Evolutionary conservation across 805 yeast genomes (phyloP), one percentile per base, ranked within the genome.

Genomic region (Metschnikowia cubensis): DNA sequence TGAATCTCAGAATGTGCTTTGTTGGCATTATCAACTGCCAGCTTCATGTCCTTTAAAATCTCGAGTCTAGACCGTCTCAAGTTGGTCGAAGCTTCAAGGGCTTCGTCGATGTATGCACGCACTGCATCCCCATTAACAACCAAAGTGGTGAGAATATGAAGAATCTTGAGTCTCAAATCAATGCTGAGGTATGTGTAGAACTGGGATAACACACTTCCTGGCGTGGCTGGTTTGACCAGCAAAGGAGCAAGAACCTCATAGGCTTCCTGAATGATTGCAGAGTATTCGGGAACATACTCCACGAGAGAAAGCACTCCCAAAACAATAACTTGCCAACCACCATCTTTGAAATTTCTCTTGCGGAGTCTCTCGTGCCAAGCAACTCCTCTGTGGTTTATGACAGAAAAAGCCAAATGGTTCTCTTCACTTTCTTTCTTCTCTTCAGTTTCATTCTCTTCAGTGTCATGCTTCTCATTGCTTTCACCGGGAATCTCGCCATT

Each of bases 321-420:
- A 39, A 91, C 65, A 39, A 86, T 79, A 37, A 85, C 76, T 58
- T 89, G 85, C 97, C 97, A 92, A 48, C 82, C 82, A 3, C 96
- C 96, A 59, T 89, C 90, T 58, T 77, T 82, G 65, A 87, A 94
- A 54, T 80, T 79, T 48, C 96, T 80, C 49, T 80, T 83, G 13
- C 83, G 77, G 17, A 92, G 73, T 37, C 95, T 73, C 31, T 87
- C 95, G 51, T 83, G 80, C 97, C 98, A 94, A 11, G 83, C 67
- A 0, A 71, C 68, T 39, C 83, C 83, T 48, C 85, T 73, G 64
- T 81, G 79, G 50, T 83, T 80, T 57, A 87, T 68, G 3, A 71
- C 67, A 1, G 67, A 58, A 52, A 74, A 73, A 0, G 82, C 84
- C 53, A 77, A 76, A 55, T 69, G 78, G 34, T 56, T 63, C 18